phyloP scores from a whole-genome alignment of 2,329 filamentous ascomycete genomes.

The Cordyceps cicadae region DNA sequence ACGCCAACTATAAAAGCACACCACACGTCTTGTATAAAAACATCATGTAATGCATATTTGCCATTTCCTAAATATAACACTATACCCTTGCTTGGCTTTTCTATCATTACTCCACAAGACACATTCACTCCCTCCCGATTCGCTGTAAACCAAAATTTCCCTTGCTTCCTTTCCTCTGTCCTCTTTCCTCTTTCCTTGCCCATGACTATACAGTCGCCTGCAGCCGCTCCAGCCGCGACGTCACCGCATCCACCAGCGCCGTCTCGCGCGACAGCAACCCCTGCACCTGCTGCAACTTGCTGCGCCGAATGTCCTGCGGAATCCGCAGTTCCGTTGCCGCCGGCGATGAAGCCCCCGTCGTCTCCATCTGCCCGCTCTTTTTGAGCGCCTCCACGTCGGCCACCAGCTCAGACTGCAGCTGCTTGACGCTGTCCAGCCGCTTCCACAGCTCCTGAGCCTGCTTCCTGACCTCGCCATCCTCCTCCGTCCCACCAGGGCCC shows the following conservation, averaged over 20 bases:
- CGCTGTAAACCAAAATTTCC: slow-evolving; percentile 9
- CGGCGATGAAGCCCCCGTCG: slow-evolving; percentile 1
- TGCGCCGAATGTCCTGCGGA: slow-evolving; percentile 51
- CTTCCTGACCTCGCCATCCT: slow-evolving; percentile 25
- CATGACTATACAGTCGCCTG: slow-evolving; percentile 25
- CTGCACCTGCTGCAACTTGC: slow-evolving; percentile 57
- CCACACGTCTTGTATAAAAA: background rate
- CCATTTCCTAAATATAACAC: background rate
- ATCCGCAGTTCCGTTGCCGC: slow-evolving; percentile 38
- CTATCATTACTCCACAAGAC: slow-evolving; percentile 5
- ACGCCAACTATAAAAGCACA: background rate
- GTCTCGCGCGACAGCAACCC: slow-evolving; percentile 56
- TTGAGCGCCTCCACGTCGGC: slow-evolving; percentile 41
- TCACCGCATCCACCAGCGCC: slow-evolving; percentile 59
- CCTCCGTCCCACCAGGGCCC: slow-evolving; percentile 22
- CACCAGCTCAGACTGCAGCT: slow-evolving; percentile 44
- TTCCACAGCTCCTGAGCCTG: slow-evolving; percentile 43
- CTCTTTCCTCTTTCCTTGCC: too few species aligned
- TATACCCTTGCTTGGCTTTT: background rate
- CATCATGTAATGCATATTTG: background rate
- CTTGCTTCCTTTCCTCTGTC: background rate
- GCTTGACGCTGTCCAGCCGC: slow-evolving; percentile 49
- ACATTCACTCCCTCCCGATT: background rate
- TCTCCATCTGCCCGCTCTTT: slow-evolving; percentile 21
- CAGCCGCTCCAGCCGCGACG: slow-evolving; percentile 52